phyloP scores from a whole-genome alignment of 257 asterid species.

The Lithospermum erythrorhizon region DNA sequence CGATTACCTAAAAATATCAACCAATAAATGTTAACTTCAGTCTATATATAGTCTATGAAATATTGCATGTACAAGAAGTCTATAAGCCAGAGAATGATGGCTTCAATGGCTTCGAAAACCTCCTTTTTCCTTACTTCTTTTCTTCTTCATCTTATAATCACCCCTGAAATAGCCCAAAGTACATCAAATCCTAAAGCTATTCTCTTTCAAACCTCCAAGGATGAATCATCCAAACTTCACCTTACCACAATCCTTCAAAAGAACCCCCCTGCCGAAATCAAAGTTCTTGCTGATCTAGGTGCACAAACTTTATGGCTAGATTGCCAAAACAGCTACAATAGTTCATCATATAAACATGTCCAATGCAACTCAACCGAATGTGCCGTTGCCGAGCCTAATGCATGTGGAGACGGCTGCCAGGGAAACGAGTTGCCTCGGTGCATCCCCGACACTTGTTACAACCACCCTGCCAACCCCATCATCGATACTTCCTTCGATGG shows the following conservation, averaged over 20 bases:
- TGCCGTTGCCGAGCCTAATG: conserved; percentile 10
- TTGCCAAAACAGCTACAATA: conserved; percentile 18
- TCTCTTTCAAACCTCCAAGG: conserved; percentile 22
- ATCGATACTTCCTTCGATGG: conserved; percentile 13
- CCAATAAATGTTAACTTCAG: no score
- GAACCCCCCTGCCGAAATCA: conserved; percentile 22
- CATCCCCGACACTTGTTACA: conserved; percentile 16
- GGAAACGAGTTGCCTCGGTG: conserved; percentile 16
- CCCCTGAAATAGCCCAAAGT: conserved; percentile 3
- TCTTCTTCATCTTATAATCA: conserved; percentile 4
- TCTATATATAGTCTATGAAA: no score
- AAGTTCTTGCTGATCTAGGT: conserved; percentile 24
- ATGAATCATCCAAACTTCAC: conserved; percentile 14
- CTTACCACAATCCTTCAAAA: conserved; percentile 17
- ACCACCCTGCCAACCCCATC: conserved; percentile 18
- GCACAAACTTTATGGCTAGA: conserved; percentile 26
- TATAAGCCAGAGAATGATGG: no score
- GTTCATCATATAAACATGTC: conserved; percentile 17
- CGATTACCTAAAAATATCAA: no score
- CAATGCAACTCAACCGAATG: conserved; percentile 18
- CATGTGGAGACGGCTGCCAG: conserved; percentile 13
- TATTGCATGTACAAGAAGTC: no score
- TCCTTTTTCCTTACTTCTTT: background rate
- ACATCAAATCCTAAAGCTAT: conserved; percentile 14
- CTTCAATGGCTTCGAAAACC: no score